A percentile compares a stretch with the other conserved stretches of the same genome.
Evolutionary conservation across 2,329 filamentous ascomycete species (phyloP).

Genomic region (Monosporascus ibericus): DNA sequence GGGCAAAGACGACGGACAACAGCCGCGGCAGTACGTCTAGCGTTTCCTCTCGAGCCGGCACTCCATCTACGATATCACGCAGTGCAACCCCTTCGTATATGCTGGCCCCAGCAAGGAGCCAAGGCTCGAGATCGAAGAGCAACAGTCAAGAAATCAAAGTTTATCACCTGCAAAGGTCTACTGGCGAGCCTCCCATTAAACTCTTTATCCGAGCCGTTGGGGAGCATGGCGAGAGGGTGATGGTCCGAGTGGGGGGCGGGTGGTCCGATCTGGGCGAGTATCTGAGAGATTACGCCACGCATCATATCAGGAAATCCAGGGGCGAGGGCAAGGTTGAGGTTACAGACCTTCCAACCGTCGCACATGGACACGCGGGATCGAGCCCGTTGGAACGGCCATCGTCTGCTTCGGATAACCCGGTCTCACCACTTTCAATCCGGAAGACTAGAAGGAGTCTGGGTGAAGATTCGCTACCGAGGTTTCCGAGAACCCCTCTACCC

Average conservation of each 20-base stretch:
- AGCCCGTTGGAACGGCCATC: constrained; percentile 36
- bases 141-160: constrained; percentile 73
- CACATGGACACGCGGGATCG: constrained; percentile 28
- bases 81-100: constrained; percentile 57
- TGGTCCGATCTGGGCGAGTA: constrained; percentile 97
- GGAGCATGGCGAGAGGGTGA: constrained; percentile 83
- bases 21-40: constrained; percentile 43
- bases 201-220: constrained; percentile 90
- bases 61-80: constrained; percentile 38
- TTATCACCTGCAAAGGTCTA: constrained; percentile 83
- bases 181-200: constrained; percentile 83
- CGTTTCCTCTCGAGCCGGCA: constrained; percentile 51
- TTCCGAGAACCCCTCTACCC: constrained; percentile 38
- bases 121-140: constrained; percentile 40
- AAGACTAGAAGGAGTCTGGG: constrained; percentile 46
- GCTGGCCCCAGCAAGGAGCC: constrained; percentile 53
- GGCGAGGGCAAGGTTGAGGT: constrained; percentile 53
- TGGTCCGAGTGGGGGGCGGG: constrained; percentile 97
- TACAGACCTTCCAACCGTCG: constrained; percentile 38
- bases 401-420: constrained; percentile 31
- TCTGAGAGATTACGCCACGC: constrained; percentile 83
- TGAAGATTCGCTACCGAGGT: constrained; percentile 26
- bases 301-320: constrained; percentile 71
- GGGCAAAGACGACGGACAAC: constrained; percentile 37
- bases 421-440: constrained; percentile 47